Base-by-base conservation (phyloP, 1,284 basidiomycete genomes). In the Mycosarcoma maydis region DNA sequence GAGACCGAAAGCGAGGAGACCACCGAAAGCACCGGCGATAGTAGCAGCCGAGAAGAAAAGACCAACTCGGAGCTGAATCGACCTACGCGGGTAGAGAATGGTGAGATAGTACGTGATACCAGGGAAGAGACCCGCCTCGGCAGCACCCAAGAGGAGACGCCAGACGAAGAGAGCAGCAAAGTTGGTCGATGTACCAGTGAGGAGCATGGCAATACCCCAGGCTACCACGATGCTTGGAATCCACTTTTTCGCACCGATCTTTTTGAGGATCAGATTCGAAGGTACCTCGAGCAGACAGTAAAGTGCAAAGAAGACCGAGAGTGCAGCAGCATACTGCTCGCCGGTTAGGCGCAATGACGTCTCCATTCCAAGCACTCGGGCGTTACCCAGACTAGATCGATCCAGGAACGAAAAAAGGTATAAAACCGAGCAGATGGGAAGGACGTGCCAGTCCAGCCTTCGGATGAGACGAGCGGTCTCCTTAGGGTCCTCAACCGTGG, bases 361-460 rank as follows among this genome's bases (percentile, higher is more conserved):
- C 26, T 75, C 57, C 33, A 75, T 59, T 9, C 84, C 60, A 69
- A 72, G 74, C 22, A 90, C 87, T 83, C 87, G 87, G 22, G 88
- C 88, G 81, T 92, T 92, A 78, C 90, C 91, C 69, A 92, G 90
- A 72, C 89, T 90, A 36, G 90, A 89, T 54, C 91, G 86, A 82
- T 92, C 91, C 70, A 90, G 81, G 80, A 90, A 90, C 67, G 88
- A 88, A 39, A 90, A 81, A 13, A 90, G 84, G 81, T 91, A 92
- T 60, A 92, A 82, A 58, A 92, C 57, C 17, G 66, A 45, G 45
- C 71, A 73, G 47, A 73, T 73, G 49, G 71, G 71, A n/a, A 73
- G 49, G 16, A 73, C 66, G 42, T 62, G 60, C 71, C 60, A 70
- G 59, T 73, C 71, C 26, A 73, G 57, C 54, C 70, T 73, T 32